These are phyloP conservation scores for Filobasidium floriforme DNA, from an alignment of 768 basidiomycete species.

Conservation along the genomic window DNA sequence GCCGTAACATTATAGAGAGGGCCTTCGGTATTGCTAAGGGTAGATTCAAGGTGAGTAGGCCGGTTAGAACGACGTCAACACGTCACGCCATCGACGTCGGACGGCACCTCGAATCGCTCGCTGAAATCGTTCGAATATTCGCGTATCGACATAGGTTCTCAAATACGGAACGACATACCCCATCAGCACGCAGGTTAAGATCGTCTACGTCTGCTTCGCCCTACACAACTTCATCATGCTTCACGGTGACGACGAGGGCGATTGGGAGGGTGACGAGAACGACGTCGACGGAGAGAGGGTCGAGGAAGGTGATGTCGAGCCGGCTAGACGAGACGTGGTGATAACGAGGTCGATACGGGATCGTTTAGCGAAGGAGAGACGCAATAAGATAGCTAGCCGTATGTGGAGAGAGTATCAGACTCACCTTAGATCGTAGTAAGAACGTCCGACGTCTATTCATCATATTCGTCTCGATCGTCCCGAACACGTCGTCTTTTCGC, in stretches of 20 bases:
- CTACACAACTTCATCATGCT: conserved; percentile 13
- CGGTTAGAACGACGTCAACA: neutral
- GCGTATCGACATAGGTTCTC: conserved; percentile 1
- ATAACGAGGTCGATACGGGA: neutral
- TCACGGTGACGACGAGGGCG: neutral
- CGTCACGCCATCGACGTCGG: conserved; percentile 2
- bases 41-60: conserved; percentile 9
- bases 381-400: neutral
- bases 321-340: neutral
- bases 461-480: no score
- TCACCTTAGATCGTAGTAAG: neutral
- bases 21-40: conserved; percentile 33
- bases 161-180: neutral
- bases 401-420: neutral
- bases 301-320: no score
- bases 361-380: neutral
- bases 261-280: neutral
- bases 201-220: no score
- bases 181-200: conserved; percentile 27
- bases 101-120: no score
- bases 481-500: neutral
- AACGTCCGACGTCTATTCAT: no score
- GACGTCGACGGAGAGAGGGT: neutral
- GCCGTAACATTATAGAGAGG: no score
- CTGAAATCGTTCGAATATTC: neutral